These are phyloP conservation scores for Microsporum audouinii DNA, from an alignment of 2,329 filamentous ascomycete species.

Conservation along the genomic window DNA sequence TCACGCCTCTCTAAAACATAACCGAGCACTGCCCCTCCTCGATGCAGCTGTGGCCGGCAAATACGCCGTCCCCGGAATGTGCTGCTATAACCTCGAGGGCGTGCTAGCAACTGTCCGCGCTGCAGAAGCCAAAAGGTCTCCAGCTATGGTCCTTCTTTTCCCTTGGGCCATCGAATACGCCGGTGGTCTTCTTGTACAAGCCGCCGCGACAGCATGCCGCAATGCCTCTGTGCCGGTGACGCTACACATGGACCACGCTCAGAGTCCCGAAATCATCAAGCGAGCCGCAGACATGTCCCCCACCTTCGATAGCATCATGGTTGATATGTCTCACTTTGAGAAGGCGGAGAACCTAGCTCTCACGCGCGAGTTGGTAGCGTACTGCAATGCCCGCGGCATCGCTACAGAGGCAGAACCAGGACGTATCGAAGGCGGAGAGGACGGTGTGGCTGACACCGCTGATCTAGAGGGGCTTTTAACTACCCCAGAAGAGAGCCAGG, in stretches of 20 bases:
- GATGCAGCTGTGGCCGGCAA: constrained; percentile 44
- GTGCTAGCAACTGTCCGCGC: constrained; percentile 58
- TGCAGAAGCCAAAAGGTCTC: constrained; percentile 55
- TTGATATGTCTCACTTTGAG: constrained; percentile 64
- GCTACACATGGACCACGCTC: constrained; percentile 56
- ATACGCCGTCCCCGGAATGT: constrained; percentile 52
- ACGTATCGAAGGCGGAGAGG: constrained; percentile 61
- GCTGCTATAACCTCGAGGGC: constrained; percentile 59
- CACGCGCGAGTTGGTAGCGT: constrained; percentile 51
- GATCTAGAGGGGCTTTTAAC: constrained; percentile 54
- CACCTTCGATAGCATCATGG: constrained; percentile 62
- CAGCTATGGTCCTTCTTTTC: constrained; percentile 61
- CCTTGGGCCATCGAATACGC: constrained; percentile 62
- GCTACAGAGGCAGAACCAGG: constrained; percentile 61
- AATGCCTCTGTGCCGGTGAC: constrained; percentile 48
- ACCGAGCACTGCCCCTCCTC: constrained; percentile 47
- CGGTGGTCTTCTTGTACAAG: constrained; percentile 43
- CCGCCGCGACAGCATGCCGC: constrained; percentile 46
- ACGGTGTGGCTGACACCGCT: constrained; percentile 58
- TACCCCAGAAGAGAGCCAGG: constrained; percentile 55
- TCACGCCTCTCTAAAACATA: constrained; percentile 28
- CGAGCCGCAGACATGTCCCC: constrained; percentile 48
- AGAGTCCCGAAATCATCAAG: constrained; percentile 51
- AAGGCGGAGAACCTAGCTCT: constrained; percentile 56
- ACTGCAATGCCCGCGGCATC: constrained; percentile 55